A percentile compares a stretch with the other conserved stretches of the same genome.
These are phyloP conservation scores for Rubus parviflorus DNA, from an alignment of 306 rosid species.

Conservation along the genomic window DNA sequence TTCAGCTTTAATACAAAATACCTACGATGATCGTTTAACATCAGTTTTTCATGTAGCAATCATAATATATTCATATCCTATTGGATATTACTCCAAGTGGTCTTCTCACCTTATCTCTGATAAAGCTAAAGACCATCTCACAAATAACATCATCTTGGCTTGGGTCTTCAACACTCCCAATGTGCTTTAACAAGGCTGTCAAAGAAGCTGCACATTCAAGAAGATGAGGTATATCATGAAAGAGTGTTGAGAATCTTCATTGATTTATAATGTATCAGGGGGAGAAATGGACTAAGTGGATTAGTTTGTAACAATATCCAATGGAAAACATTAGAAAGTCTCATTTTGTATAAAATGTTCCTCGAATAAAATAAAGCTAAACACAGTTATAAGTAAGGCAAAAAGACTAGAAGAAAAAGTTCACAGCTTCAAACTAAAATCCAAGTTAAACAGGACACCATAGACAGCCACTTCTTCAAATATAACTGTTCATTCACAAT, in stretches of 20 bases:
- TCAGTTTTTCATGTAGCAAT: constrained; percentile 7
- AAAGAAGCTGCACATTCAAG: constrained; percentile 71
- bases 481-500: background rate
- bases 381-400: background rate
- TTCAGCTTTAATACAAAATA: constrained; percentile 82
- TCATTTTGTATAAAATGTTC: background rate
- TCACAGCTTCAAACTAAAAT: background rate
- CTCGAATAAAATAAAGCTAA: background rate
- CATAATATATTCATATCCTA: constrained; percentile 8
- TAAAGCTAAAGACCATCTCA: constrained; percentile 80
- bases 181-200: constrained; percentile 89
- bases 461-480: background rate
- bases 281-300: background rate
- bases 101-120: constrained; percentile 73
- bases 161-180: constrained; percentile 74
- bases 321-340: background rate
- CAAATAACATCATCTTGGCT: constrained; percentile 69
- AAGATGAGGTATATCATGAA: background rate
- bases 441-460: background rate
- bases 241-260: background rate
- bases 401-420: background rate
- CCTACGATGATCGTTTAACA: constrained; percentile 50
- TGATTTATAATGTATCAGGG: background rate
- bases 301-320: background rate
- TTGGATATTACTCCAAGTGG: background rate